These are phyloP conservation scores for Helicocarpus griseus DNA, from an alignment of 2,329 filamentous ascomycete genomes.

Conservation along the genomic window DNA sequence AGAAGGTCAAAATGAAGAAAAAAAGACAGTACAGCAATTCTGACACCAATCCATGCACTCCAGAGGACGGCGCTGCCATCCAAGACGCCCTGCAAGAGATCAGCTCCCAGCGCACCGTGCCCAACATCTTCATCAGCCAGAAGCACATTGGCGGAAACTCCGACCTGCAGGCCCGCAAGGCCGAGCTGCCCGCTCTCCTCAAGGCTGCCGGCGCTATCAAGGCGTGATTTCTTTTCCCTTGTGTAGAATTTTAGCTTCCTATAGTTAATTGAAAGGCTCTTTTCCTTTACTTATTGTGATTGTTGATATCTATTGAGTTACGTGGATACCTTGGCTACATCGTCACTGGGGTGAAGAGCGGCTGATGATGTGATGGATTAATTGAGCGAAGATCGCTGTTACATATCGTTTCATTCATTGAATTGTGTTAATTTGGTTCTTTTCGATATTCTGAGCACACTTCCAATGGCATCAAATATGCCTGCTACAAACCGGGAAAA, in stretches of 20 bases:
- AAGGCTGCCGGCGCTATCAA: conserved; percentile 55
- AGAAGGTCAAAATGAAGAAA: neutral
- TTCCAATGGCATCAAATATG: too few species aligned
- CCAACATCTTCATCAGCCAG: conserved; percentile 87
- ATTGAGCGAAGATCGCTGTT: neutral
- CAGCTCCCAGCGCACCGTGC: conserved; percentile 76
- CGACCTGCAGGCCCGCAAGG: conserved; percentile 61
- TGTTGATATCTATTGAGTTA: too few species aligned
- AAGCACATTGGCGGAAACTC: conserved; percentile 97
- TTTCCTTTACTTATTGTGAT: too few species aligned
- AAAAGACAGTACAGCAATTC: conserved; percentile 7
- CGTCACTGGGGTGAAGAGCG: neutral
- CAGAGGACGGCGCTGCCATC: conserved; percentile 73
- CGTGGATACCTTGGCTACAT: too few species aligned
- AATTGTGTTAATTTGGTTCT: neutral
- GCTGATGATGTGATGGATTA: neutral
- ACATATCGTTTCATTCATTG: neutral
- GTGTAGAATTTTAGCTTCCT: too few species aligned
- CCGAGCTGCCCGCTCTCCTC: conserved; percentile 55
- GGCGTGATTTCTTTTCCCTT: conserved; percentile 5
- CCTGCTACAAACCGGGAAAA: too few species aligned
- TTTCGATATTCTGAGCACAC: neutral
- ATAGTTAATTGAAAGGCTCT: too few species aligned
- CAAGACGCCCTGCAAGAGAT: conserved; percentile 76
- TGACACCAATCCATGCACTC: neutral